Evolutionary conservation across 176 grass and related monocot species (phyloP).

Genomic region (Carex cristatella): DNA sequence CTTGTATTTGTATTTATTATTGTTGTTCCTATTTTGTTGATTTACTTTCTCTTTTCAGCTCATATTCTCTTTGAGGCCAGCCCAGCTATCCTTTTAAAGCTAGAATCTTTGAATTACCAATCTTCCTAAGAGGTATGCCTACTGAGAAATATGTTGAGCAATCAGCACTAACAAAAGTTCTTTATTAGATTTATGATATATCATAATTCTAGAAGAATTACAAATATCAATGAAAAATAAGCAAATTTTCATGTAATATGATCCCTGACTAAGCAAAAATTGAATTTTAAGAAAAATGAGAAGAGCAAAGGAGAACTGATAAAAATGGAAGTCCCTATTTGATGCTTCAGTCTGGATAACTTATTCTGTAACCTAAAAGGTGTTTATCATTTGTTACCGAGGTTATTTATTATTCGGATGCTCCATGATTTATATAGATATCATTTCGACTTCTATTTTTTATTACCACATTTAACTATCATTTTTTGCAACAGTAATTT

Average conservation of each 20-base stretch:
- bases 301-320: neutral
- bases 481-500: neutral
- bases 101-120: neutral
- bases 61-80: neutral
- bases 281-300: constrained; percentile 3
- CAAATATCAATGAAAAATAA: neutral
- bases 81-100: neutral
- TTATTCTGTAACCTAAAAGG: neutral
- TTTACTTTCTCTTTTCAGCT: neutral
- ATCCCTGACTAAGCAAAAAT: neutral
- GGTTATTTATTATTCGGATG: neutral
- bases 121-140: neutral
- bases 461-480: neutral
- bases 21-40: neutral
- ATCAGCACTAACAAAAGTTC: neutral
- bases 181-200: neutral
- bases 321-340: neutral
- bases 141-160: neutral
- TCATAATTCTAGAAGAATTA: neutral
- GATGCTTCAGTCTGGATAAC: neutral
- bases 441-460: neutral
- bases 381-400: neutral
- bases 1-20: neutral
- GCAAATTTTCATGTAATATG: neutral
- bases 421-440: neutral